phyloP scores from a whole-genome alignment of 2,329 filamentous ascomycete species.

The Emericellopsis cladophorae region DNA sequence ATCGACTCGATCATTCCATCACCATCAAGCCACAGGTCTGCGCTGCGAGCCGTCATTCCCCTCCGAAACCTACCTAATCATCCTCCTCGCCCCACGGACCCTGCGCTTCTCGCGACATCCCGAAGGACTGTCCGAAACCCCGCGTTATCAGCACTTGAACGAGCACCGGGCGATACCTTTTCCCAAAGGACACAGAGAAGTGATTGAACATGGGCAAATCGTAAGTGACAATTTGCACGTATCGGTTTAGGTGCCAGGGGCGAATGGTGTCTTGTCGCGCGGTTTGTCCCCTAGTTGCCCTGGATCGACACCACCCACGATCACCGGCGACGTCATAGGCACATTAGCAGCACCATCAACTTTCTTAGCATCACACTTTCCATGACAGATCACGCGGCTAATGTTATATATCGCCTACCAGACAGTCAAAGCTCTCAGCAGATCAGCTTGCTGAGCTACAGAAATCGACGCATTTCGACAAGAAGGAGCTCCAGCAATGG shows the following conservation, averaged over 20 bases:
- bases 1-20: too few species aligned
- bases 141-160: neutral
- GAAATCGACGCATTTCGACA: constrained; percentile 96
- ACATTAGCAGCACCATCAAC: neutral
- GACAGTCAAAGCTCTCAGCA: constrained; percentile 96
- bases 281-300: too few species aligned
- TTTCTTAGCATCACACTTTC: too few species aligned
- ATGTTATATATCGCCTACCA: constrained; percentile 22
- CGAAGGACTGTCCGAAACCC: neutral
- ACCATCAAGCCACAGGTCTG: too few species aligned
- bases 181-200: neutral
- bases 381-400: neutral
- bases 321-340: neutral
- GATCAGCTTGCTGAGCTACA: constrained; percentile 93
- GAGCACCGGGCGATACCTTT: neutral
- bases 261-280: too few species aligned
- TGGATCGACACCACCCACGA: neutral
- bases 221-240: constrained; percentile 23
- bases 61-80: too few species aligned
- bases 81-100: neutral
- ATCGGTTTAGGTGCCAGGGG: too few species aligned
- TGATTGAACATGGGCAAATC: constrained; percentile 34
- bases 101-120: neutral
- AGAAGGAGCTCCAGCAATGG: constrained; percentile 99
- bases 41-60: too few species aligned